phyloP scores from a whole-genome alignment of 208 protist genomes.

The Willaertia magna region DNA sequence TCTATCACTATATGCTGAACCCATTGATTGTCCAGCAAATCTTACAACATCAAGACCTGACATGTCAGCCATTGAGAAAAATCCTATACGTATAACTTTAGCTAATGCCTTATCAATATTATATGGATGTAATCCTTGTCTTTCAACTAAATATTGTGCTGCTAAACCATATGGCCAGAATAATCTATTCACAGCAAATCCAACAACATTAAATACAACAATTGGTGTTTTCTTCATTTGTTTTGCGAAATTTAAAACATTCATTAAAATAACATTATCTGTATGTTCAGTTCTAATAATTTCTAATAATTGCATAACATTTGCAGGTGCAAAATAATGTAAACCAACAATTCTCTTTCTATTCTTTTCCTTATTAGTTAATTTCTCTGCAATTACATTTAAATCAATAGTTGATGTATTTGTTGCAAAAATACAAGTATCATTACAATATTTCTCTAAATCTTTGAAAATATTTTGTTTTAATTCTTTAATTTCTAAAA shows the following conservation, averaged over 20 bases:
- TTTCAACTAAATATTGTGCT: slow-evolving; percentile 10
- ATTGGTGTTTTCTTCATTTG: slow-evolving; percentile 75
- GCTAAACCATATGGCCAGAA: slow-evolving; percentile 36
- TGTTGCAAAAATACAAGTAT: slow-evolving; percentile 61
- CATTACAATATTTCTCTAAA: slow-evolving; percentile 50
- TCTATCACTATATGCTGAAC: background rate
- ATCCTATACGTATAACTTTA: slow-evolving; percentile 71
- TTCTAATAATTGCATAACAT: slow-evolving; percentile 78
- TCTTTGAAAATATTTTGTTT: slow-evolving; percentile 71
- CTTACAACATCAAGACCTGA: slow-evolving; percentile 69
- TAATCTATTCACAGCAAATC: slow-evolving; percentile 64
- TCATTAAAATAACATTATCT: slow-evolving; percentile 42
- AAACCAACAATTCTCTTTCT: slow-evolving; percentile 67
- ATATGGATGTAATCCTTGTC: slow-evolving; percentile 40
- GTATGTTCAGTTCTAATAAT: slow-evolving; percentile 65
- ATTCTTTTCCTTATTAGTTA: slow-evolving; percentile 29
- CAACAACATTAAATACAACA: slow-evolving; percentile 62
- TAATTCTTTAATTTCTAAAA: slow-evolving; percentile 67
- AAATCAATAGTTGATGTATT: slow-evolving; percentile 81
- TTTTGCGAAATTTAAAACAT: slow-evolving; percentile 53
- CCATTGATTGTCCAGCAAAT: slow-evolving; percentile 49
- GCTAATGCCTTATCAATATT: slow-evolving; percentile 57
- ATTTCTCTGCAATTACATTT: slow-evolving; percentile 54
- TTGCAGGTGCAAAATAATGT: slow-evolving; percentile 82
- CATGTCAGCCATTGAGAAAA: slow-evolving; percentile 67